phyloP scores from a whole-genome alignment of 305 asterid species.

The Fraxinus velutina region DNA sequence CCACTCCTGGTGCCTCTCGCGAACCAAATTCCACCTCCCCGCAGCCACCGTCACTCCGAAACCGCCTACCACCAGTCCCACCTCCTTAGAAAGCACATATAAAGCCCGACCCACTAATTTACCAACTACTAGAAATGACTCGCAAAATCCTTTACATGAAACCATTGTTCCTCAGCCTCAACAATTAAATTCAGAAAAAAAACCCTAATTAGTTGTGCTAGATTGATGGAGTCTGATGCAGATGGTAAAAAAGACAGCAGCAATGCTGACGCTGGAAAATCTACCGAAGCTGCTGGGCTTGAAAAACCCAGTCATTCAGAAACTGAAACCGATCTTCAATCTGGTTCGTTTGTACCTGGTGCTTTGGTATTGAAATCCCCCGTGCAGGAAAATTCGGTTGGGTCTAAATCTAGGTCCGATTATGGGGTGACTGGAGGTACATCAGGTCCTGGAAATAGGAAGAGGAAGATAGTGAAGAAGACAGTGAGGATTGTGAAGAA shows the following conservation, averaged over 20 bases:
- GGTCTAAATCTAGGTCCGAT: slow-evolving; percentile 11
- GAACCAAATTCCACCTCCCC: background rate
- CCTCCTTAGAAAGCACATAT: background rate
- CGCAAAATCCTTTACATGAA: background rate
- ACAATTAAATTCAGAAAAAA: slow-evolving; percentile 8
- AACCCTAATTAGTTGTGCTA: slow-evolving; percentile 27
- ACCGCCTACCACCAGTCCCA: slow-evolving; percentile 14
- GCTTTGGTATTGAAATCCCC: background rate
- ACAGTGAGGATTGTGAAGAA: slow-evolving; percentile 54
- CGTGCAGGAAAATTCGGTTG: slow-evolving; percentile 18
- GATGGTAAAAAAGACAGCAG: background rate
- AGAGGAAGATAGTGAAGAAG: slow-evolving; percentile 48
- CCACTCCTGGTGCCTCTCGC: background rate
- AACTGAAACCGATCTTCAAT: slow-evolving; percentile 12
- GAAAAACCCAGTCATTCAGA: slow-evolving; percentile 13
- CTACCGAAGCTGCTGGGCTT: slow-evolving; percentile 7
- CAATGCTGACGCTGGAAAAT: slow-evolving; percentile 9
- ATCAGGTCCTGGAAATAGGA: slow-evolving; percentile 33
- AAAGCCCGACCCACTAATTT: background rate
- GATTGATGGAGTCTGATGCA: slow-evolving; percentile 5
- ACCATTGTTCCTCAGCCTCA: slow-evolving; percentile 14
- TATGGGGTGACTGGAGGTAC: slow-evolving; percentile 25
- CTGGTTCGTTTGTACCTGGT: background rate
- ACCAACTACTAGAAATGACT: background rate
- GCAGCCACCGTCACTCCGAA: slow-evolving; percentile 6